phyloP scores from a whole-genome alignment of 306 rosid species.

The Cicer arietinum region DNA sequence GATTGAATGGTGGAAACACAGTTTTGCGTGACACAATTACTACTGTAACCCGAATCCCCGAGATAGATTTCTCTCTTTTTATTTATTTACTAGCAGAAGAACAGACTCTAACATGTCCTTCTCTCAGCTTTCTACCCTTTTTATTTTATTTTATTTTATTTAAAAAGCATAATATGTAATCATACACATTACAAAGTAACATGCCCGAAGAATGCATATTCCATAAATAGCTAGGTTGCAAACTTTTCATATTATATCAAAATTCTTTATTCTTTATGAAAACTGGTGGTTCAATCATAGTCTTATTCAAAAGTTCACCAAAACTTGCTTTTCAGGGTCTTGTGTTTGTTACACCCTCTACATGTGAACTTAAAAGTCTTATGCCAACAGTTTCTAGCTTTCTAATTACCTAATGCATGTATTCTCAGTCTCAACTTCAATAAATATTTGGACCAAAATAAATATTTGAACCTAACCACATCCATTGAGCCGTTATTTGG shows the following conservation, averaged over 20 bases:
- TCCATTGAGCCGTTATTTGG: not conserved
- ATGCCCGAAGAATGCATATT: not conserved
- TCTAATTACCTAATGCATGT: not conserved
- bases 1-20: too few species aligned
- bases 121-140: too few species aligned
- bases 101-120: too few species aligned
- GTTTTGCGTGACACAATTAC: too few species aligned
- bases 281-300: too few species aligned
- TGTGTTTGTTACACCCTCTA: not conserved
- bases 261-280: not conserved
- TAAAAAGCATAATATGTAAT: too few species aligned
- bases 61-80: too few species aligned
- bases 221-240: not conserved
- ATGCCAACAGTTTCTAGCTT: not conserved
- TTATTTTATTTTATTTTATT: too few species aligned
- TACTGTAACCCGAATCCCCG: too few species aligned
- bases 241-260: constrained; percentile 4
- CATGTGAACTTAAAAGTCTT: not conserved
- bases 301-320: not conserved
- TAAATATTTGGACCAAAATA: not conserved
- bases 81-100: too few species aligned
- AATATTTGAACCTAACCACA: not conserved
- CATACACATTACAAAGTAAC: too few species aligned
- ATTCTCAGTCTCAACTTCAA: not conserved
- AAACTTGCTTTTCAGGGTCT: constrained; percentile 7